Evolutionary conservation across 73 alveolate genomes (phyloP).

Genomic region (Stentor roeselii): DNA sequence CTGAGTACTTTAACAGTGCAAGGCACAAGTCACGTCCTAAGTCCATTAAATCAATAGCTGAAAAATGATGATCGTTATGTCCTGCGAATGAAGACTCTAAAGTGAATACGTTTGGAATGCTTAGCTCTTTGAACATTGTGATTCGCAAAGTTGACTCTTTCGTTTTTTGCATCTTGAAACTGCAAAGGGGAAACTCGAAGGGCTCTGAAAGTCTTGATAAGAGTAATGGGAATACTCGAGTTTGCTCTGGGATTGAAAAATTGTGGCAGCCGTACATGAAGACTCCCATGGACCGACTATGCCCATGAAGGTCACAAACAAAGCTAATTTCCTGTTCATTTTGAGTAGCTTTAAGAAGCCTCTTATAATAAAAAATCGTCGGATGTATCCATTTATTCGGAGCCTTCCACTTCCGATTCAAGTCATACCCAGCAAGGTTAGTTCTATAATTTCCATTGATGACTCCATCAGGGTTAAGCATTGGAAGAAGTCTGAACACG

Average conservation of each 20-base stretch:
- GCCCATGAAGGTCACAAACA: slow-evolving; percentile 99
- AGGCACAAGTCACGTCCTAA: background rate
- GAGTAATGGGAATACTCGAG: slow-evolving; percentile 62
- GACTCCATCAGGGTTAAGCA: slow-evolving; percentile 99
- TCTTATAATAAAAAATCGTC: slow-evolving; percentile 83
- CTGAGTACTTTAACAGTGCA: background rate
- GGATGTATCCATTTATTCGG: slow-evolving; percentile 97
- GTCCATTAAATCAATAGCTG: slow-evolving; percentile 23
- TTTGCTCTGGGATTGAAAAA: background rate
- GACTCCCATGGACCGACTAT: slow-evolving; percentile 73
- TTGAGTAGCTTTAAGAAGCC: slow-evolving; percentile 83
- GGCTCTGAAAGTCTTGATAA: slow-evolving; percentile 53
- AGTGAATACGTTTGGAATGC: slow-evolving; percentile 67
- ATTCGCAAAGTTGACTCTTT: slow-evolving; percentile 82
- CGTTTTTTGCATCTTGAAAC: slow-evolving; percentile 41
- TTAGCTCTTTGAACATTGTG: slow-evolving; percentile 66
- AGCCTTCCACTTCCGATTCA: slow-evolving; percentile 97
- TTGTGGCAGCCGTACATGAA: slow-evolving; percentile 24
- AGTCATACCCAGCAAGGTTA: slow-evolving; percentile 96
- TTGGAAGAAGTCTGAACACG: slow-evolving; percentile 90
- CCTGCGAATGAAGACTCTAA: slow-evolving; percentile 89
- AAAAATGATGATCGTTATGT: slow-evolving; percentile 75
- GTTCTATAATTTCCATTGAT: slow-evolving; percentile 91
- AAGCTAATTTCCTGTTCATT: slow-evolving; percentile 92
- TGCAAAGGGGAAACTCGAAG: slow-evolving; percentile 53